Percentiles rank a stretch among this genome's conserved stretches.
Evolutionary conservation across 345 rosid species (phyloP).

Genomic region (Heritiera fomes): DNA sequence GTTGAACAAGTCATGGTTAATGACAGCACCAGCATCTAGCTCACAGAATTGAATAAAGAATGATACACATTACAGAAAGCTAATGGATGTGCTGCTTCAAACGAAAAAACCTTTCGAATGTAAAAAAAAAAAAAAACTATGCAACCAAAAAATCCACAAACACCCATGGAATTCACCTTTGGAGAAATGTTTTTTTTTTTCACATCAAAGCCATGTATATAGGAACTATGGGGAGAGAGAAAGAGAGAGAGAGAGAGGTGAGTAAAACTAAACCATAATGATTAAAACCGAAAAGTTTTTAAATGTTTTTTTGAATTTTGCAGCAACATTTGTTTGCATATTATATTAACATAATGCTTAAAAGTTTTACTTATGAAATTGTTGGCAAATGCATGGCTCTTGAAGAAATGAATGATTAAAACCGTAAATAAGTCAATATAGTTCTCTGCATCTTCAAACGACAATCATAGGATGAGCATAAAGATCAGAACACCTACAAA

Average conservation of each 20-base stretch:
- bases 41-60: conserved; percentile 7
- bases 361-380: background rate
- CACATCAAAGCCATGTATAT: background rate
- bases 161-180: background rate
- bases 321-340: background rate
- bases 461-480: background rate
- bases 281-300: background rate
- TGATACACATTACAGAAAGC: background rate
- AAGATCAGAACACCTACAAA: background rate
- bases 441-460: background rate
- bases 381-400: background rate
- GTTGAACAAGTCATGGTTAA: conserved; percentile 64
- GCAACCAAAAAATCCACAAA: conserved; percentile 6
- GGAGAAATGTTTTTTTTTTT: background rate
- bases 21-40: conserved; percentile 33
- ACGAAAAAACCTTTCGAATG: background rate
- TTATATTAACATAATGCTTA: background rate
- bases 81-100: background rate
- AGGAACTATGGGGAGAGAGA: background rate
- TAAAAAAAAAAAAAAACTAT: background rate
- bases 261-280: background rate
- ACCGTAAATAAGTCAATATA: background rate
- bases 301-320: too few relatives aligned
- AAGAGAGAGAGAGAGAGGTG: background rate
- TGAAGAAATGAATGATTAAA: conserved; percentile 2